Base-by-base conservation (phyloP, 2,329 filamentous ascomycete species). In the Penicillium nordicum region DNA sequence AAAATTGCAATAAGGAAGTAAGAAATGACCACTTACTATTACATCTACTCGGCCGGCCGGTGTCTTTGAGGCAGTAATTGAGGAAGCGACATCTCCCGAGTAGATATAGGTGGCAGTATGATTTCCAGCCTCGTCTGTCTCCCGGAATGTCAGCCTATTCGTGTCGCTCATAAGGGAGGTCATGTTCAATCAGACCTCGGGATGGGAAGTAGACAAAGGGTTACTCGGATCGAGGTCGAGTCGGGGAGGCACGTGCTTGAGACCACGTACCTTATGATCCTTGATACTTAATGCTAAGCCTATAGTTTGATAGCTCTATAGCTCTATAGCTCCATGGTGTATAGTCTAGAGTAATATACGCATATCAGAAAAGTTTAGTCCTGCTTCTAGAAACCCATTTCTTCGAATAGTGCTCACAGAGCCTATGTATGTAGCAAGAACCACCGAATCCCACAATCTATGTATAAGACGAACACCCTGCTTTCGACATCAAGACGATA, bases 41-140 rank as follows among this genome's bases (percentile, higher is more conserved):
- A 80, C 67, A 68, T 83, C 80, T 46, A 84, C 65, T 43, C 81
- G 73, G 18, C 68, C 69, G 14, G 46, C 2, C 11, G 48, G 30
- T 50, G 9, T 30, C 40, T 50, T 67, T 27, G 62, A 61, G 30
- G 57, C 21, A 14, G 43, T 29, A 34, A 37, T 65, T 18, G 62
- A 61, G 29, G 57, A 23, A 18, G 42, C 25, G 41, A 41, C 49
- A 48, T 57, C 50, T 21, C 65, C 61, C 4, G 78, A 76, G 51
- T 78, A 76, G 52, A 83, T 66, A 60, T 83, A 84, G 0, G 79
- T 80, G 6, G 76, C 74, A 3, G 72, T 76, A 12, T 79, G 67
- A 57, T 75, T 75, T 25, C 80, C 80, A 21, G 80, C 77, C 55
- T 83, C 80, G 64, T 84, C 80, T 23, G 71, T 70, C 57, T 75